Conservation (phyloP, 2,329 filamentous ascomycete genomes). For the Thielaviopsis cerberus region DNA sequence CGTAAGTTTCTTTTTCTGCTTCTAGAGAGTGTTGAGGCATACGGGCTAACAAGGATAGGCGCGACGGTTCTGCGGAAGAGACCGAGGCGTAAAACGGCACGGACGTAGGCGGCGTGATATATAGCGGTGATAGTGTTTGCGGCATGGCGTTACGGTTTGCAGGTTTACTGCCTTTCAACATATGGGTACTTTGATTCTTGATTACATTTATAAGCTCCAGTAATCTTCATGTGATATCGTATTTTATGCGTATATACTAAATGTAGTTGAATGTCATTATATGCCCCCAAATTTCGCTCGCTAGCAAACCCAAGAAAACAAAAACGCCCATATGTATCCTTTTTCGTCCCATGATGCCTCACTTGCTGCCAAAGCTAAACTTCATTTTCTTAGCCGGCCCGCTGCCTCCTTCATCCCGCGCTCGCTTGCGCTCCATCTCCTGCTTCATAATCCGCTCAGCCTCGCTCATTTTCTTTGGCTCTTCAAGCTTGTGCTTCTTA, state of each 20-base stretch:
- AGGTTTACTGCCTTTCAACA: background rate
- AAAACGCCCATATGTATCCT: background rate
- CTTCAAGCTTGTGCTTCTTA: conserved; percentile 42
- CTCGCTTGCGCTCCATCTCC: conserved; percentile 53
- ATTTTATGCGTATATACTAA: background rate
- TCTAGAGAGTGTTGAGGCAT: conserved; percentile 15
- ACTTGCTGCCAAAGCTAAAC: conserved; percentile 9
- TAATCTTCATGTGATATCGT: background rate
- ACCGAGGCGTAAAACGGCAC: conserved; percentile 21
- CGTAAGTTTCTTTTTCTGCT: conserved; percentile 37
- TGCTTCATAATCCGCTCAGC: conserved; percentile 79
- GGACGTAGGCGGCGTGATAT: background rate
- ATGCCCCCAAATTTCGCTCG: background rate
- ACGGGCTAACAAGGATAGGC: conserved; percentile 19
- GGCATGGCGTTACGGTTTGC: background rate
- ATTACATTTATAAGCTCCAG: background rate
- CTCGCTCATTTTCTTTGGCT: conserved; percentile 71
- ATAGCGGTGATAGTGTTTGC: background rate
- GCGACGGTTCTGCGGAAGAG: conserved; percentile 37
- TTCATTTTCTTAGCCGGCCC: conserved; percentile 27
- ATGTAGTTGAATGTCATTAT: background rate
- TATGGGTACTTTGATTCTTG: background rate
- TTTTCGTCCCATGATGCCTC: background rate
- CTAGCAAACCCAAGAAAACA: background rate
- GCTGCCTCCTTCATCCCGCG: conserved; percentile 28